phyloP scores from a whole-genome alignment of 768 basidiomycete species.

The Atractiella rhizophila region DNA sequence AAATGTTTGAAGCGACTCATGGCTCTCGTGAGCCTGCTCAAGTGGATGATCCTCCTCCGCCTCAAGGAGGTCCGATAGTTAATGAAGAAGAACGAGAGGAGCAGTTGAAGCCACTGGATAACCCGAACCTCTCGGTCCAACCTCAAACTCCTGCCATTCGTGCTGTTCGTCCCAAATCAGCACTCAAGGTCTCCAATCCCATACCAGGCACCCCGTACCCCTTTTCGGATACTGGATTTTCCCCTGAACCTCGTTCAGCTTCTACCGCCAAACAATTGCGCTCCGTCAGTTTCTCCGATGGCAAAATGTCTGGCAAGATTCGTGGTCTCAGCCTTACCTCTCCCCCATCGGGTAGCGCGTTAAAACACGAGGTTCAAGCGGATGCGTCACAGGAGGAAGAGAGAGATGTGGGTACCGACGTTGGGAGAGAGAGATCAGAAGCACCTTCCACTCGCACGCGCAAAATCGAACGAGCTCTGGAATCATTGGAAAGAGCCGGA shows the following conservation, averaged over 20 bases:
- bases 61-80: no score
- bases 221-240: constrained; percentile 19
- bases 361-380: neutral
- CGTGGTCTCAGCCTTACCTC: neutral
- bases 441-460: no score
- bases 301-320: constrained; percentile 70
- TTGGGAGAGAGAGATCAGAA: no score
- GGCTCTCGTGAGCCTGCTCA: no score
- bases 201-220: constrained; percentile 15
- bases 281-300: constrained; percentile 92
- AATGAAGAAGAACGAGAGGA: no score
- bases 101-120: neutral
- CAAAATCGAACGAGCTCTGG: no score
- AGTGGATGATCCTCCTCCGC: no score
- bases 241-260: constrained; percentile 3
- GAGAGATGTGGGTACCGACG: neutral
- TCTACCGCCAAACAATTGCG: constrained; percentile 41
- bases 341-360: neutral
- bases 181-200: constrained; percentile 23
- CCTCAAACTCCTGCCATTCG: neutral
- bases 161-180: constrained; percentile 9
- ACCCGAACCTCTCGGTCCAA: neutral
- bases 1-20: no score
- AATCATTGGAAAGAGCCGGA: neutral
- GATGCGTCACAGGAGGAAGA: neutral